Conservation (phyloP, 495 filamentous ascomycete species). For the Darksidea phi region DNA sequence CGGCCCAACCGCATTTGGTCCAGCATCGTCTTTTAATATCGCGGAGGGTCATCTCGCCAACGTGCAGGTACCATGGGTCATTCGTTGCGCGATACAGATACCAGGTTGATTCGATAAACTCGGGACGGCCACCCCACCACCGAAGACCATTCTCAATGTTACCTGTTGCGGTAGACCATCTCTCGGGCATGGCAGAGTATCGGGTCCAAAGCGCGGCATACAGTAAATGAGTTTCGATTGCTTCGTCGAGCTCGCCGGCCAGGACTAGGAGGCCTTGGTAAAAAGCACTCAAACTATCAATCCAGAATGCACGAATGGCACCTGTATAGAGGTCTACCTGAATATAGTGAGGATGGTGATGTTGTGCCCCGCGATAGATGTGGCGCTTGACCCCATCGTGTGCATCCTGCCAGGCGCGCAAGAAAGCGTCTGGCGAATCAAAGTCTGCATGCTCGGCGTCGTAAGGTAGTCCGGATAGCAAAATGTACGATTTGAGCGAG, state of each 20-base stretch:
- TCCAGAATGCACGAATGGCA: slow-evolving; percentile 78
- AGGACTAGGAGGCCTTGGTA: slow-evolving; percentile 88
- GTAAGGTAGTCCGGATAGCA: slow-evolving; percentile 66
- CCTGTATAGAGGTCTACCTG: slow-evolving; percentile 88
- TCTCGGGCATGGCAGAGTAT: slow-evolving; percentile 86
- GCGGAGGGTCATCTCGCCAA: slow-evolving; percentile 89
- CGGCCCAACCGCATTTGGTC: slow-evolving; percentile 93
- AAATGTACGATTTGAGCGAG: slow-evolving; percentile 86
- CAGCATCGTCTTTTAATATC: slow-evolving; percentile 89
- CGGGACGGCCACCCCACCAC: slow-evolving; percentile 93
- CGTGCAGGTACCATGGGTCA: slow-evolving; percentile 94
- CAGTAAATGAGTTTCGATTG: slow-evolving; percentile 80
- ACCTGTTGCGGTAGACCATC: slow-evolving; percentile 86
- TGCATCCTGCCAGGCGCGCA: slow-evolving; percentile 80
- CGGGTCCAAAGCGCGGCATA: slow-evolving; percentile 92
- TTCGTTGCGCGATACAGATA: slow-evolving; percentile 88
- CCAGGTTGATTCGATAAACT: slow-evolving; percentile 95
- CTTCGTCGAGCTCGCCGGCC: slow-evolving; percentile 86
- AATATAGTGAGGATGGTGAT: slow-evolving; percentile 86
- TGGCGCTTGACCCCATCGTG: slow-evolving; percentile 85
- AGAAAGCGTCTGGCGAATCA: slow-evolving; percentile 70
- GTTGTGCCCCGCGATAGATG: slow-evolving; percentile 61
- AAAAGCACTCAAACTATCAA: slow-evolving; percentile 92
- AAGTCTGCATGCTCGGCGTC: slow-evolving; percentile 41
- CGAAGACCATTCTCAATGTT: slow-evolving; percentile 80